Evolutionary conservation across 2,329 filamentous ascomycete species (phyloP).

Genomic region (Fragosphaeria purpurea): DNA sequence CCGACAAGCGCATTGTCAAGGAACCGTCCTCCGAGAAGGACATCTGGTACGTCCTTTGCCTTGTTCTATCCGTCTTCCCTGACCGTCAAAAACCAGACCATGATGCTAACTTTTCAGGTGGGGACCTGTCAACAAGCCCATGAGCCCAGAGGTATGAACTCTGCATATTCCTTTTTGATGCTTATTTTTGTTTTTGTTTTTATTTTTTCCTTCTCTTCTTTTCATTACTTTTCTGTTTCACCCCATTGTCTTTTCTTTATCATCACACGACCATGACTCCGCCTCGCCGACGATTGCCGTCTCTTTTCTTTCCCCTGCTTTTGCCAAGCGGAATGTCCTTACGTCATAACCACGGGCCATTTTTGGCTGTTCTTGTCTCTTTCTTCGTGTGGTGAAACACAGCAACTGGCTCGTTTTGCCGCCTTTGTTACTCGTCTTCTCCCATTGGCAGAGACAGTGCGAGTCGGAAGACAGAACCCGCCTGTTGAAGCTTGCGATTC

Average conservation of each 20-base stretch:
- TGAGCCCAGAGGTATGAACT: slow-evolving; percentile 79
- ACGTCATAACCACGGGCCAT: too few species aligned
- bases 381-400: too few species aligned
- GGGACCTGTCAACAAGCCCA: slow-evolving; percentile 99
- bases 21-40: slow-evolving; percentile 82
- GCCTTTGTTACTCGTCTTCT: not conserved
- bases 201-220: not conserved
- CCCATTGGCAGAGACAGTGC: not conserved
- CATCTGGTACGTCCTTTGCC: slow-evolving; percentile 55
- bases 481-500: not conserved
- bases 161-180: slow-evolving; percentile 8
- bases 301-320: not conserved
- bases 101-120: slow-evolving; percentile 38
- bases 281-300: slow-evolving; percentile 5
- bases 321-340: not conserved
- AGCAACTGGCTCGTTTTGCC: not conserved
- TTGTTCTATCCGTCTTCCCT: not conserved
- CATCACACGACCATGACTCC: too few species aligned
- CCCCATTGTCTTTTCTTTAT: not conserved
- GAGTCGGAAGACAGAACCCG: too few species aligned
- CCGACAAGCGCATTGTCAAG: slow-evolving; percentile 95
- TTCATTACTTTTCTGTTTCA: not conserved
- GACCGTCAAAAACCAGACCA: too few species aligned
- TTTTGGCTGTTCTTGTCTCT: too few species aligned
- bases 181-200: slow-evolving; percentile 1